Evolutionary conservation across 495 filamentous ascomycete species (phyloP), one percentile per base, ranked within the genome.

Genomic region (Talaromyces stipitatus): DNA sequence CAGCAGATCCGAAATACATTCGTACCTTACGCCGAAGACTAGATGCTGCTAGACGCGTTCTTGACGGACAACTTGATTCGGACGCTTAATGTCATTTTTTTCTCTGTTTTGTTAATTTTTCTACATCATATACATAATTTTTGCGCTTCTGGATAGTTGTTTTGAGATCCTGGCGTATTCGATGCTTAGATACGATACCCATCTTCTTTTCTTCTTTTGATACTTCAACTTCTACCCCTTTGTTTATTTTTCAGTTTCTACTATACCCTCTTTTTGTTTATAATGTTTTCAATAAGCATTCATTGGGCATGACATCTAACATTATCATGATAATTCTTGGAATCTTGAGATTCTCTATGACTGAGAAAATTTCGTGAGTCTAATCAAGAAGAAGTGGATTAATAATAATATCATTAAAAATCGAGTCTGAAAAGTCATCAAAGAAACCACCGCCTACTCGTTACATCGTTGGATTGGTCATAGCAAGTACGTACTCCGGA

Each of bases 41-140:
- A 52, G 89, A 95, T 61, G 81, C 82, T 46, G 91, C 90, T 20
- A 77, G 84, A 61, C 73, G 85, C 41, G 79, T 85, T 2, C 68
- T 96, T 41, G 88, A 92, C 60, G 89, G 87, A 8, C 77, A 80
- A 63, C 66, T 79, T 24, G 76, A 77, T 64, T 55, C 32, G n/a
- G 36, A 41, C 30, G 29, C 33, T 28, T 52, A 52, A 54, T 52
- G 54, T 50, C 0, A 27, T 7, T 26, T 46, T 26, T 22, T 28
- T 55, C 24, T 11, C 24, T 24, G 28, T 26, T 52, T 23, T 4
- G 22, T 46, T 33, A 7, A 8, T 55, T 33, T 56, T 54, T 61
- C 4, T 53, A 30, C 54, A 52, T 55, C 59, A n/a, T 55, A 24
- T 30, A 24, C 30, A 33, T 32, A 8, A 14, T 7, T 27, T 26